Percentiles rank a stretch among this genome's conserved stretches.
phyloP scores from a whole-genome alignment of 148 eudicot genomes.

The Nepenthes gracilis region DNA sequence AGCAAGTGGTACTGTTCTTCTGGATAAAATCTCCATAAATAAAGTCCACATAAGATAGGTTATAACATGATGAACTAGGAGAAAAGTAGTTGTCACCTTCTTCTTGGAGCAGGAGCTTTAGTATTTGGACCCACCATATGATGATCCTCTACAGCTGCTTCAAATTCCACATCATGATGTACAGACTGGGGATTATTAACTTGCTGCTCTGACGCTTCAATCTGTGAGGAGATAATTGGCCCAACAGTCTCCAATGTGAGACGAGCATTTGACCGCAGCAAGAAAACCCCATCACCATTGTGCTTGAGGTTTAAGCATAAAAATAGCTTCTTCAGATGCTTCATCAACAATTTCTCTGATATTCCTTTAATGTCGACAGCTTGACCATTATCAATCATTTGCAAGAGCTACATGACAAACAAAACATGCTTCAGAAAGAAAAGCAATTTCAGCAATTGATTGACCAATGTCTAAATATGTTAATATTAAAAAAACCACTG shows the following conservation, averaged over 20 bases:
- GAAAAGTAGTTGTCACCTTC: slow-evolving; percentile 30
- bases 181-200: slow-evolving; percentile 14
- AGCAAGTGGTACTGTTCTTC: background rate
- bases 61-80: background rate
- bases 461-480: background rate
- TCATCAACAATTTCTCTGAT: slow-evolving; percentile 68
- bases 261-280: slow-evolving; percentile 50
- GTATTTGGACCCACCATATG: slow-evolving; percentile 12
- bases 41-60: background rate
- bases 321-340: slow-evolving; percentile 70
- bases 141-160: slow-evolving; percentile 17
- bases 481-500: background rate
- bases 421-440: slow-evolving; percentile 12
- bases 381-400: slow-evolving; percentile 90
- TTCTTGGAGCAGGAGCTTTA: slow-evolving; percentile 47
- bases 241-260: slow-evolving; percentile 74
- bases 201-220: slow-evolving; percentile 21
- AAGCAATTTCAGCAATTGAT: background rate
- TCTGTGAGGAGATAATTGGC: slow-evolving; percentile 32
- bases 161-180: slow-evolving; percentile 18
- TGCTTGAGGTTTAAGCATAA: slow-evolving; percentile 67
- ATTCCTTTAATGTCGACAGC: slow-evolving; percentile 90
- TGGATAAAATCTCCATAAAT: background rate
- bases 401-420: slow-evolving; percentile 49
- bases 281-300: slow-evolving; percentile 56